Conservation (phyloP, 1,139 yeast genomes). For the Nakaseomyces nivariensis region DNA sequence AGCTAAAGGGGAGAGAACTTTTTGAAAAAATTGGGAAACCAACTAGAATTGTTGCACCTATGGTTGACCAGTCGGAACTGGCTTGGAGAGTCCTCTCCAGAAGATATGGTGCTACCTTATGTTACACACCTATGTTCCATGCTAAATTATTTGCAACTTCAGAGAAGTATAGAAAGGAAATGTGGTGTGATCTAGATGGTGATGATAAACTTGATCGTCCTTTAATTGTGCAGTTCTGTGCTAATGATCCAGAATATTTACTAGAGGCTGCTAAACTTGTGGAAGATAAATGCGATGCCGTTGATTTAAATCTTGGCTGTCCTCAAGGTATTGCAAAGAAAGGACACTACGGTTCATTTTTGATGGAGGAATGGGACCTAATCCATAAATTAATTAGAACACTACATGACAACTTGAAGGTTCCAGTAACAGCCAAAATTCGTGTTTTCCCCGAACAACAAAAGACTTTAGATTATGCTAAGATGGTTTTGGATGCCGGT, state of each 20-base stretch:
- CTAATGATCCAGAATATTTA: conserved; percentile 81
- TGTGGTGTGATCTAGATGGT: conserved; percentile 72
- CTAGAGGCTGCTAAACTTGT: conserved; percentile 75
- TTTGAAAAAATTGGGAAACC: conserved; percentile 67
- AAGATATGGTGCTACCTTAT: conserved; percentile 81
- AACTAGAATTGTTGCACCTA: conserved; percentile 85
- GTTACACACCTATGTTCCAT: conserved; percentile 96
- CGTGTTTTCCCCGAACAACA: conserved; percentile 80
- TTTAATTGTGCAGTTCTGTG: conserved; percentile 87
- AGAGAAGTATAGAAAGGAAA: conserved; percentile 65
- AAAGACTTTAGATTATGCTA: conserved; percentile 78
- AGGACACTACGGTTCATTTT: conserved; percentile 90
- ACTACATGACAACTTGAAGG: conserved; percentile 59
- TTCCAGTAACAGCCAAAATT: conserved; percentile 94
- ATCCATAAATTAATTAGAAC: conserved; percentile 61
- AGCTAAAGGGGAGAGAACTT: conserved; percentile 54
- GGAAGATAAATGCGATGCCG: conserved; percentile 84
- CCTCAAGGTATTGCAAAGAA: conserved; percentile 95
- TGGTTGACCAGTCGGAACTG: conserved; percentile 95
- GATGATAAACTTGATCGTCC: conserved; percentile 61
- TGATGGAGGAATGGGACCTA: conserved; percentile 95
- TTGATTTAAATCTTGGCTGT: conserved; percentile 90
- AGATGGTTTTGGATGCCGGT: conserved; percentile 85
- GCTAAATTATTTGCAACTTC: conserved; percentile 83
- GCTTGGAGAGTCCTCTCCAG: conserved; percentile 92